These are phyloP conservation scores for Wallemia mellicola DNA, from an alignment of 1,284 basidiomycete species.

Conservation along the genomic window DNA sequence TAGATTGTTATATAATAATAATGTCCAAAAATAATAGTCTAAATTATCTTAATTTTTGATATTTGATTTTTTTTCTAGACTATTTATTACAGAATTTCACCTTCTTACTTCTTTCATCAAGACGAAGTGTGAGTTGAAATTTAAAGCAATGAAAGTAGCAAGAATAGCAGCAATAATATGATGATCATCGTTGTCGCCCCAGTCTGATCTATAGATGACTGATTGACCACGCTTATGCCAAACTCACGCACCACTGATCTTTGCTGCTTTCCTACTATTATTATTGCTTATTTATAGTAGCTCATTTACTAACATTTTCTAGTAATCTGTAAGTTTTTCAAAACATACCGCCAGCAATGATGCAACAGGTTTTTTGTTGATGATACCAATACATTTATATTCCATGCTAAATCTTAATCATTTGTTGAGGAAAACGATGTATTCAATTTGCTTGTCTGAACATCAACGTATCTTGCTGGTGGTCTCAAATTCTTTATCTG, in stretches of 20 bases:
- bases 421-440: neutral
- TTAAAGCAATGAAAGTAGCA: neutral
- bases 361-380: neutral
- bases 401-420: constrained; percentile 1
- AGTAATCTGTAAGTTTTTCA: neutral
- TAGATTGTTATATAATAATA: too few relatives aligned
- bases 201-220: neutral
- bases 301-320: neutral
- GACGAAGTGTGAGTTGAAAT: neutral
- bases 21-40: too few relatives aligned
- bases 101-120: neutral
- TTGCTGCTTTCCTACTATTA: neutral
- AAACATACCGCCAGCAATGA: neutral
- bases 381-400: neutral
- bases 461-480: neutral
- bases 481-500: too few relatives aligned
- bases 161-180: neutral
- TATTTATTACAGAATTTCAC: too few relatives aligned
- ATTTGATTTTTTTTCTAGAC: neutral
- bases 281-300: neutral
- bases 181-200: neutral
- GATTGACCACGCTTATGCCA: neutral
- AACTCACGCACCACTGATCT: neutral
- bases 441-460: neutral
- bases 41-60: too few relatives aligned